Conservation (phyloP, 805 yeast species). For the Ogataea pini region DNA sequence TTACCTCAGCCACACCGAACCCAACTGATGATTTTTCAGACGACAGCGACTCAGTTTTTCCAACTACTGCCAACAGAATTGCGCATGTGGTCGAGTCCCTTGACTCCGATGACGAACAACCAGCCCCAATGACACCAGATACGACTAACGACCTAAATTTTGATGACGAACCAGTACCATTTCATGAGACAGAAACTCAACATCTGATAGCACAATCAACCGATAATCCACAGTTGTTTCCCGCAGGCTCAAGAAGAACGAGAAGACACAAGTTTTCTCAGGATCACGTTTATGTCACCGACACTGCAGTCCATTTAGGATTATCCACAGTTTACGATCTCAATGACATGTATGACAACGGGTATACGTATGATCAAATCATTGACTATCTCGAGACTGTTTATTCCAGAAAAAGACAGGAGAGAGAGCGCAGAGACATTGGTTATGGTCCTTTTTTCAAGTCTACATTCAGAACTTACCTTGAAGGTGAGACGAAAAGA, state of each 20-base stretch:
- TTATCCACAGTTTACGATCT: conserved; percentile 30
- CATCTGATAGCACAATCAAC: conserved; percentile 7
- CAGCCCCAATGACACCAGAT: neutral
- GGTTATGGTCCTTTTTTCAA: conserved; percentile 34
- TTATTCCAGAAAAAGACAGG: conserved; percentile 27
- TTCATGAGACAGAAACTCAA: neutral
- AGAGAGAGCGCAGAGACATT: conserved; percentile 27
- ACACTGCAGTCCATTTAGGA: conserved; percentile 36
- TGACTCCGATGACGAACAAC: conserved; percentile 4
- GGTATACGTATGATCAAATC: conserved; percentile 32
- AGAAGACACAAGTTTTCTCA: conserved; percentile 35
- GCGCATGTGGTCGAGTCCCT: conserved; percentile 5
- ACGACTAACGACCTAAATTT: neutral
- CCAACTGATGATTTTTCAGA: neutral
- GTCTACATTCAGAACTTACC: conserved; percentile 23
- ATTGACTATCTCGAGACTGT: conserved; percentile 27
- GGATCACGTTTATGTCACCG: conserved; percentile 38
- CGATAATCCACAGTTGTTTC: neutral
- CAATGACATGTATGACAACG: conserved; percentile 33
- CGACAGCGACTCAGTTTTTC: conserved; percentile 2
- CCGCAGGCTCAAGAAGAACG: conserved; percentile 22
- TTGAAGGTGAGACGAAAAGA: conserved; percentile 23
- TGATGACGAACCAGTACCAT: neutral
- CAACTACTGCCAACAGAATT: neutral
- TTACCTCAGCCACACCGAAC: neutral